phyloP scores from a whole-genome alignment of 345 rosid genomes.

The Hibiscus trionum region DNA sequence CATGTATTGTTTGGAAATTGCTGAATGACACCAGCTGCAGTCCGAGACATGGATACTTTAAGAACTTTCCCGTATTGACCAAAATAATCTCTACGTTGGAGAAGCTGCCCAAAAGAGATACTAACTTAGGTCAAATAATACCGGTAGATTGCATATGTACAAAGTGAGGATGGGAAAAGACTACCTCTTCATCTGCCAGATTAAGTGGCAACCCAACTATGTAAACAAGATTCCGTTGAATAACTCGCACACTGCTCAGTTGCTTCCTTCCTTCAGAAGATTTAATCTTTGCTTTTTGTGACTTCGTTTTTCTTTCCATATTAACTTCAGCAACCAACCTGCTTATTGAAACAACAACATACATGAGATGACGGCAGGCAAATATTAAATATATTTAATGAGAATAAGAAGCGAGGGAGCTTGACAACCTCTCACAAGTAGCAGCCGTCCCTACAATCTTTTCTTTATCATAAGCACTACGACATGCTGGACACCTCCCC shows the following conservation, averaged over 20 bases:
- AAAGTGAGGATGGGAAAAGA: not conserved
- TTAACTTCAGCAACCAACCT: slow-evolving; percentile 66
- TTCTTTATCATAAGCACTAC: slow-evolving; percentile 79
- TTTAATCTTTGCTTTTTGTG: slow-evolving; percentile 59
- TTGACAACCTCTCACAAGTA: slow-evolving; percentile 58
- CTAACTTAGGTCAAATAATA: not conserved
- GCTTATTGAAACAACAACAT: not conserved
- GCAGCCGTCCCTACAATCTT: slow-evolving; percentile 80
- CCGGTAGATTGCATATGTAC: not conserved
- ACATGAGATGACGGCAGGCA: not conserved
- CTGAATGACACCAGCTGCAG: slow-evolving; percentile 74
- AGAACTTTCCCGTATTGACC: slow-evolving; percentile 89
- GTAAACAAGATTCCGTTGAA: slow-evolving; percentile 84
- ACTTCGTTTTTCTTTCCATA: slow-evolving; percentile 54
- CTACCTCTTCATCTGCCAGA: slow-evolving; percentile 88
- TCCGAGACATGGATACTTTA: slow-evolving; percentile 92
- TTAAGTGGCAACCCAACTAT: slow-evolving; percentile 84
- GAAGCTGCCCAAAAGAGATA: slow-evolving; percentile 44
- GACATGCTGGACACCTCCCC: slow-evolving; percentile 97
- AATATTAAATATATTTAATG: not conserved
- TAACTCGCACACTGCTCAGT: slow-evolving; percentile 71
- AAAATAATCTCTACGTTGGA: slow-evolving; percentile 70
- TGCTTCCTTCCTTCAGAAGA: slow-evolving; percentile 72
- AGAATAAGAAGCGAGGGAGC: not conserved
- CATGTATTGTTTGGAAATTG: slow-evolving; percentile 90